Base-by-base conservation (phyloP, 257 asterid species). In the Solanum dulcamara region DNA sequence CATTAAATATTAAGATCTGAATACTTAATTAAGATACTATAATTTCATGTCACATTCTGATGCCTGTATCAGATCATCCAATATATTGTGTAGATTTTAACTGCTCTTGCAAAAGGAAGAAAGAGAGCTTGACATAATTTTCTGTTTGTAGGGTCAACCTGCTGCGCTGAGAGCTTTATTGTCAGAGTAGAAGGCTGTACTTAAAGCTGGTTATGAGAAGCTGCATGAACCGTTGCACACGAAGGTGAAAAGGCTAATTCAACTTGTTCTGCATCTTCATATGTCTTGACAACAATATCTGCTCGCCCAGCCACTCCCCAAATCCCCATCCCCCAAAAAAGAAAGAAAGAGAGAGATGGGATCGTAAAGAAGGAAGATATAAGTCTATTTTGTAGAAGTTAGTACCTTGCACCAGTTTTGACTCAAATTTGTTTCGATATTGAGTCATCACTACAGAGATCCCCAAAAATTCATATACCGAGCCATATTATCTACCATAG, bases 201-300 rank as follows among this genome's bases (percentile, higher is more conserved):
- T 95, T 86, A 97, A 93, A 91, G 96, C 94, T 46, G 93, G 90
- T 87, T 95, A 92, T 88, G 93, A 94, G 89, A 93, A 89, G 84
- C 93, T 91, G 70, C 91, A 92, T 75, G 92, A 90, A 57, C 94
- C 96, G 0, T 62, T 93, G 20, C 93, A 93, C 86, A 81, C 89
- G 2, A 91, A 93, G 91, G 98, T 90, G 40, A 42, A 53, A 84
- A 66, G 9, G 33, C 64, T 80, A 80, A 26, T 42, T 81, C 22
- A 37, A 71, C 11, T 71, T 37, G 18, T 35, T 37, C 14, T 33
- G 24, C 75, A 67, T 33, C 44, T 32, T 9, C 75, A 32, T 33
- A 0, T 70, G 30, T 35, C 79, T 70, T 70, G 79, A 70, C 79
- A 33, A 67, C 44, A 64, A 5, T 32, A 70, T 20, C 48, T 70